A percentile compares a stretch with the other conserved stretches of the same genome.
Conservation (phyloP, 1,139 yeast genomes). For the Fermentozyma sake region DNA sequence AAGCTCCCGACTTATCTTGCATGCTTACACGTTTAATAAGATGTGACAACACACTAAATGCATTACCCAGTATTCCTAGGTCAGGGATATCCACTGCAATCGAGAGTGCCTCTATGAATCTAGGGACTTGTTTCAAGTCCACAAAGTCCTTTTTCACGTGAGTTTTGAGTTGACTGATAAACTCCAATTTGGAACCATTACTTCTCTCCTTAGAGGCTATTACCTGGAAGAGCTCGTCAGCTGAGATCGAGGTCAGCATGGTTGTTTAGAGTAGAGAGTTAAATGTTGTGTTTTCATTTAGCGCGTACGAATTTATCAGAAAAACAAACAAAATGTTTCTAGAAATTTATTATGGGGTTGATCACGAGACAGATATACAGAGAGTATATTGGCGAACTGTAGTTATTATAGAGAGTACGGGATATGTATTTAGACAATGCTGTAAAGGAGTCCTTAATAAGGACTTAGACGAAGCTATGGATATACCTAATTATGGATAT, state of each 20-base stretch:
- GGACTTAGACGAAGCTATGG: too few relatives aligned
- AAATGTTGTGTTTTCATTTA: slow-evolving; percentile 2
- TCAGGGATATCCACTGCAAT: slow-evolving; percentile 41
- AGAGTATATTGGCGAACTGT: too few relatives aligned
- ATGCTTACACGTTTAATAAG: slow-evolving; percentile 70
- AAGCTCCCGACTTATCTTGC: slow-evolving; percentile 51
- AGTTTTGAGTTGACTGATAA: slow-evolving; percentile 53
- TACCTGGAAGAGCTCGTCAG: slow-evolving; percentile 20
- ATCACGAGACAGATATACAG: too few relatives aligned
- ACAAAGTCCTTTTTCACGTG: slow-evolving; percentile 68
- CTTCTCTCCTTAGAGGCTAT: slow-evolving; percentile 17
- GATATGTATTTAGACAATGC: too few relatives aligned
- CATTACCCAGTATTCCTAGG: slow-evolving; percentile 37
- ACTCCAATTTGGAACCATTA: slow-evolving; percentile 27
- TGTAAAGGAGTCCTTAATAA: too few relatives aligned
- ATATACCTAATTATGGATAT: too few relatives aligned
- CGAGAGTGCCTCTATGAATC: slow-evolving; percentile 55
- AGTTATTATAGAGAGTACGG: too few relatives aligned
- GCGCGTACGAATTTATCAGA: slow-evolving; percentile 2
- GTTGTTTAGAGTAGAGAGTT: too few relatives aligned
- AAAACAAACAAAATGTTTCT: too few relatives aligned
- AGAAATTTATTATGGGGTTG: too few relatives aligned
- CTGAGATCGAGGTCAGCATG: slow-evolving; percentile 13
- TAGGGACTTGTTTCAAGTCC: slow-evolving; percentile 47
- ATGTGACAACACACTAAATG: slow-evolving; percentile 72